Evolutionary conservation across 176 grass and related monocot species (phyloP), one percentile per base, ranked within the genome.

Genomic region (Chloris gayana): DNA sequence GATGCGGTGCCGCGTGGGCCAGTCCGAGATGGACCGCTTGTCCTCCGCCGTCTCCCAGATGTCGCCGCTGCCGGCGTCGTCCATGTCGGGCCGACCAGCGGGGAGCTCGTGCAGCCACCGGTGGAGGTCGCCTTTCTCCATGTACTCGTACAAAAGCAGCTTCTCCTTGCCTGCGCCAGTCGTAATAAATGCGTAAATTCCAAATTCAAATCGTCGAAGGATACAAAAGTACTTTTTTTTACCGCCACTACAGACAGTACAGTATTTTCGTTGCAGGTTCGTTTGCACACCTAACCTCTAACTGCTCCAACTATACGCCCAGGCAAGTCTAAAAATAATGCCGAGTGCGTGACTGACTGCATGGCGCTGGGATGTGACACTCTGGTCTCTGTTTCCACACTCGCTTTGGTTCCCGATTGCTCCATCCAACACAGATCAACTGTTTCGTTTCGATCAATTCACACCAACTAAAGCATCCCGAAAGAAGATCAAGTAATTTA

Each of bases 61-160:
- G 88, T 95, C 92, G 22, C 66, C 86, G 26, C 83, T 42, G 15
- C 82, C 49, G 10, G 57, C 25, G 62, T 95, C 90, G 34, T 95
- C 96, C 71, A 82, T 83, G 59, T 91, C 85, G 4, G 96, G 92
- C 54, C 42, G 62, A 19, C 93, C 93, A 0, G 84, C 82, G 0
- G 96, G 96, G 31, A 99, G 86, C 84, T 99, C 96, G 64, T 99
- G 96, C 24, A 99, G 90, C 96, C 96, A 99, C 50, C 87, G 86
- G 68, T 99, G 96, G 14, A 99, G 90, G 41, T 99, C 96, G 54
- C 93, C 96, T 39, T 84, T 95, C 84, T 99, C 90, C 90, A 99
- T 93, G 80, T 99, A 99, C 82, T 99, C 93, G 75, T 95, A 99
- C 17, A 99, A 72, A 1, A 95, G 59, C 46, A 99, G 86, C 87